Base-by-base conservation (phyloP, 768 basidiomycete species). In the Lentinus brumalis region DNA sequence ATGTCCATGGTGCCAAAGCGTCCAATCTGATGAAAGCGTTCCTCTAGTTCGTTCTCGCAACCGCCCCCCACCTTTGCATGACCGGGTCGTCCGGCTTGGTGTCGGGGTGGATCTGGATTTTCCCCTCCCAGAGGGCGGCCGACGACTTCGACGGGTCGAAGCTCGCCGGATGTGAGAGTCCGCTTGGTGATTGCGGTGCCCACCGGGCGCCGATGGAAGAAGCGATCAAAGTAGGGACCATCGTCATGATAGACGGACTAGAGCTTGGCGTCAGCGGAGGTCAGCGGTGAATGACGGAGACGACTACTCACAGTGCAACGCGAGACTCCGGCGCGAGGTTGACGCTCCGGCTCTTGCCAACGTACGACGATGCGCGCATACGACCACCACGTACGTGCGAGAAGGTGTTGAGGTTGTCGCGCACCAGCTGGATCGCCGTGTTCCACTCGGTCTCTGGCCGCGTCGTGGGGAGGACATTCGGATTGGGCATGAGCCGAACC, bases 361-460 rank as follows among this genome's bases (percentile, higher is more conserved):
- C 92, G 67, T 95, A 91, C 4, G 89, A 89, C 2, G 92, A 94
- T 5, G 90, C 88, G 39, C 92, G 86, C 49, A 94, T 74, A 59
- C 96, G 88, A n/a, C 87, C 96, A 39, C 96, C 96, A 55, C 95
- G 91, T 50, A 96, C 77, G 56, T 88, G 86, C 2, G 87, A 77
- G 74, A 96, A 98, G 1, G 87, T 89, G 41, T 79, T 77, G 54
- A 99, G 83, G 71, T 97, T 94, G 74, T 98, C 94, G 58, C 88
- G 87, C 40, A 97, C 87, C 56, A 86, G 79, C 45, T 86, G 83
- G 56, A 97, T 86, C 2, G 94, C 95, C 38, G 85, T 82, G 70
- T 88, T 86, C 90, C 91, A 92, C 47, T 78, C 76, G 15, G 77
- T 77, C 21, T 91, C 87, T 0, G 86, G 82, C 30, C 78, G 80